These are phyloP conservation scores for Lagenidium sp. DNA, from an alignment of 352 stramenopile genomes.

Conservation along the genomic window DNA sequence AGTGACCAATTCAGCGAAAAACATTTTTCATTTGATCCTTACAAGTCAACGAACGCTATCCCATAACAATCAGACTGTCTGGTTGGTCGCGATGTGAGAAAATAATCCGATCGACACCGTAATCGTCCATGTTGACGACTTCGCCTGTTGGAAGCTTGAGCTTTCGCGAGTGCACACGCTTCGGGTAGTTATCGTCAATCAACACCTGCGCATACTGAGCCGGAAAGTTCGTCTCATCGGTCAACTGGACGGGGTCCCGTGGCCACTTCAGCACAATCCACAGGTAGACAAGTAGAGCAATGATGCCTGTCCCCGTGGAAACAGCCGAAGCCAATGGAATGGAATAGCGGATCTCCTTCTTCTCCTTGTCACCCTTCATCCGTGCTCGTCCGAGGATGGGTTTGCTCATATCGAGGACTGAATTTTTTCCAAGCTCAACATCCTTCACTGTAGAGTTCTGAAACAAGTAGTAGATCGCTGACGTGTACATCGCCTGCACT, in stretches of 20 bases:
- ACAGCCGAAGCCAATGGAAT: slow-evolving; percentile 28
- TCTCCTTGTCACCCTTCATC: slow-evolving; percentile 26
- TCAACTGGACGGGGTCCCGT: slow-evolving; percentile 23
- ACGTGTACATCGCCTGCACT: slow-evolving; percentile 32
- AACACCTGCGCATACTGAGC: slow-evolving; percentile 11
- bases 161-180: slow-evolving; percentile 23
- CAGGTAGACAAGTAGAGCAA: slow-evolving; percentile 19
- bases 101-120: slow-evolving; percentile 24
- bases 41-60: no score
- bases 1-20: no score
- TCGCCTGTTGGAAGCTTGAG: slow-evolving; percentile 14
- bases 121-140: slow-evolving; percentile 26
- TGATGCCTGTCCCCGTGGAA: slow-evolving; percentile 28
- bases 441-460: no score
- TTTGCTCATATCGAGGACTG: slow-evolving; percentile 5
- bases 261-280: slow-evolving; percentile 21
- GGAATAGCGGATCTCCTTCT: slow-evolving; percentile 42
- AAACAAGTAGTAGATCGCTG: slow-evolving; percentile 40
- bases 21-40: no score
- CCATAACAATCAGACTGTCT: no score
- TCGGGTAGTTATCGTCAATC: slow-evolving; percentile 4
- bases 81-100: no score
- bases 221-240: slow-evolving; percentile 19
- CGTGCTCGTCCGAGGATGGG: slow-evolving; percentile 14
- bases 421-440: no score